Conservation (phyloP, 1,284 basidiomycete species). For the Megacollybia platyphylla region DNA sequence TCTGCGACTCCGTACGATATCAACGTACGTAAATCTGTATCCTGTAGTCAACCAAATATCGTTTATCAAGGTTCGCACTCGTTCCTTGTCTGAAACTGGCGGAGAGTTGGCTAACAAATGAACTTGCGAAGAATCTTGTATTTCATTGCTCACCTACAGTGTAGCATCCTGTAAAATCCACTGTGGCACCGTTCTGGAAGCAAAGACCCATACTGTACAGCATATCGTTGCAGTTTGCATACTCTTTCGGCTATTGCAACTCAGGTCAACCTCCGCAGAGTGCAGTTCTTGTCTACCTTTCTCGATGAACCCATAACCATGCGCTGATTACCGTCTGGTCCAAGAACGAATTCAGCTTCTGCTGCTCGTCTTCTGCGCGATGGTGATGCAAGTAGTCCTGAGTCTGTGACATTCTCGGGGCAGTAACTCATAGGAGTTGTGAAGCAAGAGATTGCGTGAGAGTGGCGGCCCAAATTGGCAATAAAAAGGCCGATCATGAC, state of each 20-base stretch:
- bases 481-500: no score
- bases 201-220: conserved; percentile 2
- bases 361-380: no score
- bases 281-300: no score
- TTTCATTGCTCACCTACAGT: not conserved
- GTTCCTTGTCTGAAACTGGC: conserved; percentile 22
- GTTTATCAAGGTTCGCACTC: conserved; percentile 23
- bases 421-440: no score
- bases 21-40: conserved; percentile 32
- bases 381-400: no score
- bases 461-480: no score
- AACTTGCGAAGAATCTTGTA: not conserved
- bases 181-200: conserved; percentile 3
- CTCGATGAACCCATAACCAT: no score
- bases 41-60: conserved; percentile 33
- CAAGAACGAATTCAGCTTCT: no score
- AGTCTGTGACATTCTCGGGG: no score
- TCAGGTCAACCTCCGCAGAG: no score
- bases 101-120: conserved; percentile 12
- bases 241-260: conserved; percentile 2
- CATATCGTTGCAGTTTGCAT: conserved; percentile 4
- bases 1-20: conserved; percentile 1
- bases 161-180: conserved; percentile 7
- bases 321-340: no score
- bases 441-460: no score